Evolutionary conservation across 352 stramenopile genomes (phyloP).

Genomic region (Pythium coloratum): DNA sequence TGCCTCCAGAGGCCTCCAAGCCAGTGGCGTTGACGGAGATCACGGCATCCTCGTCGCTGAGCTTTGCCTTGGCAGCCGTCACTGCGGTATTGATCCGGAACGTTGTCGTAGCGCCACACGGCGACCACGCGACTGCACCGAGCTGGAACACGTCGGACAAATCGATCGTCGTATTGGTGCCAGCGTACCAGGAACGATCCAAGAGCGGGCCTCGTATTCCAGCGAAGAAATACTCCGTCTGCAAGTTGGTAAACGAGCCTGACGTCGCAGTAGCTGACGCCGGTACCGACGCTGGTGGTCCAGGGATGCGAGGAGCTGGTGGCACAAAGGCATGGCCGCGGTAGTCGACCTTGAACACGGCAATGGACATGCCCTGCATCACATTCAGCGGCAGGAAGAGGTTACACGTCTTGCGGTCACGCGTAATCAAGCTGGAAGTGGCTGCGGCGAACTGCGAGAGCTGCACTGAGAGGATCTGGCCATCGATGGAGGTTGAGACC

Average conservation of each 20-base stretch:
- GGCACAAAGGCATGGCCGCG: conserved; percentile 29
- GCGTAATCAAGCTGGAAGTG: conserved; percentile 5
- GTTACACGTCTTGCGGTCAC: conserved; percentile 33
- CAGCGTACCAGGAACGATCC: conserved; percentile 19
- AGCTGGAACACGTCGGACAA: conserved; percentile 23
- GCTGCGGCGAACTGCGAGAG: conserved; percentile 20
- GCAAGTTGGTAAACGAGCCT: conserved; percentile 12
- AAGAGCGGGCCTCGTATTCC: conserved; percentile 14
- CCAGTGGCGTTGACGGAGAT: conserved; percentile 26
- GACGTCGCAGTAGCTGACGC: neutral
- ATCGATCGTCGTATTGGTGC: conserved; percentile 16
- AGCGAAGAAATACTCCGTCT: conserved; percentile 32
- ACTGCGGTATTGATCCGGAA: conserved; percentile 35
- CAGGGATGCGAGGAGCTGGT: neutral
- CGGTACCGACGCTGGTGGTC: neutral
- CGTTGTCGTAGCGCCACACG: conserved; percentile 20
- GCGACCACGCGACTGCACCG: conserved; percentile 30
- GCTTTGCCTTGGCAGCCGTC: conserved; percentile 18
- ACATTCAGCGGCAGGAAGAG: conserved; percentile 28
- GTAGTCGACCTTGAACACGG: conserved; percentile 30
- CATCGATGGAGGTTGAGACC: conserved; percentile 5
- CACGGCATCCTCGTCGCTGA: conserved; percentile 2
- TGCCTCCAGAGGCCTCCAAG: conserved; percentile 22
- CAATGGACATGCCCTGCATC: conserved; percentile 26
- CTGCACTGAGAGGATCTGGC: conserved; percentile 14